phyloP scores from a whole-genome alignment of 768 basidiomycete genomes.

The Daedaleopsis nitida region DNA sequence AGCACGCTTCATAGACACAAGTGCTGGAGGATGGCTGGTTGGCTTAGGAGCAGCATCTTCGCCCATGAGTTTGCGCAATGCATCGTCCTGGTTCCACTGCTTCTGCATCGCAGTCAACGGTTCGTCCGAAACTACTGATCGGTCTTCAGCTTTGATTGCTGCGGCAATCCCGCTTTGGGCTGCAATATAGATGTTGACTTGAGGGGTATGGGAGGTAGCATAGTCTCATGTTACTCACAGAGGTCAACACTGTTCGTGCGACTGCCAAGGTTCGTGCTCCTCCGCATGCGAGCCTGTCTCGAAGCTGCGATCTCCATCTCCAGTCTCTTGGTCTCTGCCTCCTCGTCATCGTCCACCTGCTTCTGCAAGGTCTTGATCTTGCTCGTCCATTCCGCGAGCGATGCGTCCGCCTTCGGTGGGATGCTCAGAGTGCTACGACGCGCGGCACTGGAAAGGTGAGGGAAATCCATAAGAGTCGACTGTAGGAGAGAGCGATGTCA shows the following conservation, averaged over 20 bases:
- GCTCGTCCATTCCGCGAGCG: slow-evolving; percentile 80
- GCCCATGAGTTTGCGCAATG: slow-evolving; percentile 49
- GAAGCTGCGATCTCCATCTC: slow-evolving; percentile 56
- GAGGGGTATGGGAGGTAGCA: neutral
- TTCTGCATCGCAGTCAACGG: slow-evolving; percentile 36
- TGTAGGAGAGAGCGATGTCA: neutral
- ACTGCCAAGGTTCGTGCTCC: slow-evolving; percentile 43
- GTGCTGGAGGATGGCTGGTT: neutral
- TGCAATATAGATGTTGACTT: neutral
- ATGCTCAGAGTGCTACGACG: slow-evolving; percentile 28
- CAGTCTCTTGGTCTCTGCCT: slow-evolving; percentile 71
- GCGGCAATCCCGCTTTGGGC: slow-evolving; percentile 28
- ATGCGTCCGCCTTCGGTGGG: slow-evolving; percentile 53
- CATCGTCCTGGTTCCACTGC: slow-evolving; percentile 46
- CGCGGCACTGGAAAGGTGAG: slow-evolving; percentile 17
- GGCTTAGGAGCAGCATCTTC: slow-evolving; percentile 4
- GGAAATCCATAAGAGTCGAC: slow-evolving; percentile 15
- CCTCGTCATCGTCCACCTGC: slow-evolving; percentile 81
- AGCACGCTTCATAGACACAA: slow-evolving; percentile 8
- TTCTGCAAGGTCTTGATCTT: slow-evolving; percentile 80
- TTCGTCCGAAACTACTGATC: slow-evolving; percentile 20
- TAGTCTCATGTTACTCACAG: slow-evolving; percentile 40
- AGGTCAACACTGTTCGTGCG: slow-evolving; percentile 44
- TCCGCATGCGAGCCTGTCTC: slow-evolving; percentile 45
- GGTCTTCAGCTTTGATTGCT: slow-evolving; percentile 27